These are phyloP conservation scores for Tylopilus felleus DNA, from an alignment of 768 basidiomycete genomes.

Conservation along the genomic window DNA sequence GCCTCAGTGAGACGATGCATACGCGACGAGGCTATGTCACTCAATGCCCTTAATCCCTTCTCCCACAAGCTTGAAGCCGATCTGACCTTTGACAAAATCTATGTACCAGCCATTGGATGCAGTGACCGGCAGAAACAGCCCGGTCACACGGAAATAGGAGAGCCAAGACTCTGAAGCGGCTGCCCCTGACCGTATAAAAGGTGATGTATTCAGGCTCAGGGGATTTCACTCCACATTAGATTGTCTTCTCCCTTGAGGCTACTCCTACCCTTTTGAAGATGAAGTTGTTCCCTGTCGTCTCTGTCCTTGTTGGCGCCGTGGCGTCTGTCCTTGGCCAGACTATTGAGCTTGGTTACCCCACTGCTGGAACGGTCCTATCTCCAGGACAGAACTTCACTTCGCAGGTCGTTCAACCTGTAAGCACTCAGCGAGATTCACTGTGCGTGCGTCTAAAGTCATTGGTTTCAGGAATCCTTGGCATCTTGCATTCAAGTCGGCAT, in stretches of 20 bases:
- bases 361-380: slow-evolving; percentile 14
- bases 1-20: too few relatives aligned
- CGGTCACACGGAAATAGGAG: too few relatives aligned
- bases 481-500: slow-evolving; percentile 29
- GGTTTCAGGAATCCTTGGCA: slow-evolving; percentile 16
- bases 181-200: too few relatives aligned
- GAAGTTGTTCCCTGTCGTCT: slow-evolving; percentile 11
- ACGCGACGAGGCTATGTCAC: too few relatives aligned
- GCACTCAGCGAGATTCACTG: background rate
- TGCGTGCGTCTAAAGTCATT: background rate
- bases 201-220: too few relatives aligned
- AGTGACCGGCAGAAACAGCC: too few relatives aligned
- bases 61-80: too few relatives aligned
- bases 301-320: background rate
- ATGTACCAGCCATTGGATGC: too few relatives aligned
- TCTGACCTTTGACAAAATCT: too few relatives aligned
- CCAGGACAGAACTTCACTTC: slow-evolving; percentile 18
- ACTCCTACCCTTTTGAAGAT: slow-evolving; percentile 3
- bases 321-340: slow-evolving; percentile 25
- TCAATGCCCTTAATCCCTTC: too few relatives aligned
- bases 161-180: too few relatives aligned
- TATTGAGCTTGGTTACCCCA: slow-evolving; percentile 24
- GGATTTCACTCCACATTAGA: too few relatives aligned
- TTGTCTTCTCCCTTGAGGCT: background rate
- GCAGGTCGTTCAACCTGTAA: slow-evolving; percentile 24